A percentile compares a stretch with the other conserved stretches of the same genome.
phyloP scores from a whole-genome alignment of 768 basidiomycete species.

The Vishniacozyma victoriae region DNA sequence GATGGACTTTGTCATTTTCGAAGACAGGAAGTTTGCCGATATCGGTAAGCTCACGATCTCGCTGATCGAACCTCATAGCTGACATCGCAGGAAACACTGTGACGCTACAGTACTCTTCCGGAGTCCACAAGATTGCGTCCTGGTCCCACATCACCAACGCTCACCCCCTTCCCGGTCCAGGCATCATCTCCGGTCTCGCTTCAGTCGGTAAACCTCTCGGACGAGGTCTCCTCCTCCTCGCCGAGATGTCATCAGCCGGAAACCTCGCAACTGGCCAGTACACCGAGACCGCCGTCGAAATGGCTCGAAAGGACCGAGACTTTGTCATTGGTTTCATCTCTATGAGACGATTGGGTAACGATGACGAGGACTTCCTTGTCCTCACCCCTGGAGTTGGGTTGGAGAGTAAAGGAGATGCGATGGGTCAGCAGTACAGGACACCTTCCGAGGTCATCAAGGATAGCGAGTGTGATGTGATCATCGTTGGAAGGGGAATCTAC shows the following conservation, averaged over 20 bases:
- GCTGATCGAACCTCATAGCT: neutral
- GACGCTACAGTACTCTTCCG: slow-evolving; percentile 84
- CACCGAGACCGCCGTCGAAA: slow-evolving; percentile 73
- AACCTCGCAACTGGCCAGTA: slow-evolving; percentile 77
- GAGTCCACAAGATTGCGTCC: slow-evolving; percentile 83
- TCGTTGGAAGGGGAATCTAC: slow-evolving; percentile 93
- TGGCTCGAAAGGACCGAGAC: slow-evolving; percentile 71
- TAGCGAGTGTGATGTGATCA: slow-evolving; percentile 88
- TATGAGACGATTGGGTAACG: slow-evolving; percentile 51
- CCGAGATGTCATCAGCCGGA: slow-evolving; percentile 92
- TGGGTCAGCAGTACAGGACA: slow-evolving; percentile 94
- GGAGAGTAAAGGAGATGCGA: slow-evolving; percentile 66
- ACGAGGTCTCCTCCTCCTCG: slow-evolving; percentile 81
- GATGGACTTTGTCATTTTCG: slow-evolving; percentile 93
- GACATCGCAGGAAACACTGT: slow-evolving; percentile 79
- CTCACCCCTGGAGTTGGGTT: slow-evolving; percentile 89
- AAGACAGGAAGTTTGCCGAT: slow-evolving; percentile 98
- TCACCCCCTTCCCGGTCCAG: slow-evolving; percentile 91
- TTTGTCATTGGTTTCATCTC: slow-evolving; percentile 98
- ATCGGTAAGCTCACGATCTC: slow-evolving; percentile 61
- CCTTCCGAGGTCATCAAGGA: slow-evolving; percentile 74
- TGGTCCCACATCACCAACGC: slow-evolving; percentile 99
- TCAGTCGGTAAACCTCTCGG: slow-evolving; percentile 77
- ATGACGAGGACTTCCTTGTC: slow-evolving; percentile 75
- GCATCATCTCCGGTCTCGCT: slow-evolving; percentile 81